These are phyloP conservation scores for Triangularia verruculosa DNA, from an alignment of 2,329 filamentous ascomycete genomes.

Conservation along the genomic window DNA sequence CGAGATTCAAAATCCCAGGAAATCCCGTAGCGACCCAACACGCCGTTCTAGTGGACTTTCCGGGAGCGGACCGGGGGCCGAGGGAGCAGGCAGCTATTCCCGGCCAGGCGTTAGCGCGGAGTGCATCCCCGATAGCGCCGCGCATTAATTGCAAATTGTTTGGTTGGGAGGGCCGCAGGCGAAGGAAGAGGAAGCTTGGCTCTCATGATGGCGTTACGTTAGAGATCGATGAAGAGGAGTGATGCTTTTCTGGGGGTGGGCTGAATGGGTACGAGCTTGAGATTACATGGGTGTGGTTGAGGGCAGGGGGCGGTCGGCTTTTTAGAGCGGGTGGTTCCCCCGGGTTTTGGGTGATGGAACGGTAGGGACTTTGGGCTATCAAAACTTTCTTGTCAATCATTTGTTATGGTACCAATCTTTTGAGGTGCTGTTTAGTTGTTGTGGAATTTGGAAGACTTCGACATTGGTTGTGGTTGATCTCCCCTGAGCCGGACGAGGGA, in stretches of 20 bases:
- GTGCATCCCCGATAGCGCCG: not conserved
- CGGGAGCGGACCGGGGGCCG: not conserved
- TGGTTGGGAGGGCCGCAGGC: not conserved
- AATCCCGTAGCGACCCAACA: not conserved
- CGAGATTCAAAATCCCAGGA: not conserved
- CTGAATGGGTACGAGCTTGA: not conserved
- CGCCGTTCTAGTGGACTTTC: not conserved
- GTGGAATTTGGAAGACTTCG: not conserved
- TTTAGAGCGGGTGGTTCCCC: not conserved
- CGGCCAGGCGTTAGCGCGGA: not conserved
- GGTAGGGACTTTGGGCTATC: not conserved
- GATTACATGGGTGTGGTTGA: not conserved
- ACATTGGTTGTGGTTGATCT: not conserved
- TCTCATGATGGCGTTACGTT: not conserved
- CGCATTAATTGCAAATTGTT: not conserved
- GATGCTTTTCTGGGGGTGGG: not conserved
- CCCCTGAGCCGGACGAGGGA: not conserved
- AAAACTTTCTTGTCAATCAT: not conserved
- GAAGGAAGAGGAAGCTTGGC: not conserved
- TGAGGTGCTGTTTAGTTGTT: not conserved
- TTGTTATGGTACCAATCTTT: not conserved
- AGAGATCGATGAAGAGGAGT: not conserved
- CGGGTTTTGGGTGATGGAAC: not conserved
- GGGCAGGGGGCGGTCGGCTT: not conserved
- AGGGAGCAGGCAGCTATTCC: not conserved